A percentile compares a stretch with the other conserved stretches of the same genome.
phyloP scores from a whole-genome alignment of 805 yeast species.

The Candida nonsorbophila region DNA sequence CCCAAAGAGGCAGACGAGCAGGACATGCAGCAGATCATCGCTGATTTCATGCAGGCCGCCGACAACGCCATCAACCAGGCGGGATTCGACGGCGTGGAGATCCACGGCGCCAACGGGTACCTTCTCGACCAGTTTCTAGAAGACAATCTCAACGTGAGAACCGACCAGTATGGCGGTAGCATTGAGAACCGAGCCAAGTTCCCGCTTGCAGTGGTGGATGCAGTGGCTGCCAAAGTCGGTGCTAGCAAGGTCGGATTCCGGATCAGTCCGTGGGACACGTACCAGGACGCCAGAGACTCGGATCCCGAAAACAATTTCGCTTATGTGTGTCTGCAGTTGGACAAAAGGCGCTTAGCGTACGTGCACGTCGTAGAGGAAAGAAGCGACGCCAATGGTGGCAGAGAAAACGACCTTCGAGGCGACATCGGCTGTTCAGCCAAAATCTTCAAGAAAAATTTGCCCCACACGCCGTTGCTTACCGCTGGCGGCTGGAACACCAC shows the following conservation, averaged over 20 bases:
- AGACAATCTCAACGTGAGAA: constrained; percentile 14
- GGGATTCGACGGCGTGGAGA: constrained; percentile 21
- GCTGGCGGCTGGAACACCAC: constrained; percentile 10
- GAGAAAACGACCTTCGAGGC: constrained; percentile 8
- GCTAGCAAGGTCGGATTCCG: constrained; percentile 12
- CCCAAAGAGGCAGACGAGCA: constrained; percentile 5
- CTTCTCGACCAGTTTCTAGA: constrained; percentile 18
- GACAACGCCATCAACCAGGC: constrained; percentile 14
- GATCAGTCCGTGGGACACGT: constrained; percentile 16
- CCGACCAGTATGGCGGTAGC: constrained; percentile 21
- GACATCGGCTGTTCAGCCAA: neutral
- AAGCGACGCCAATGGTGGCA: constrained; percentile 11
- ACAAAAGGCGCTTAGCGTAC: constrained; percentile 9
- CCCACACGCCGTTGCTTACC: constrained; percentile 8
- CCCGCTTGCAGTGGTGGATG: constrained; percentile 16
- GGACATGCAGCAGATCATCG: constrained; percentile 16
- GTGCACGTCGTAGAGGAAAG: constrained; percentile 8
- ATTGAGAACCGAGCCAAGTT: constrained; percentile 19
- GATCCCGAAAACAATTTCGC: constrained; percentile 9
- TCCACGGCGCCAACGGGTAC: constrained; percentile 26
- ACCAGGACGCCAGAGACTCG: constrained; percentile 6
- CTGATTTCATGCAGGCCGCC: constrained; percentile 13
- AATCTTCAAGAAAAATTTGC: constrained; percentile 1
- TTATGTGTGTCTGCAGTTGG: constrained; percentile 9
- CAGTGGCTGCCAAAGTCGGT: constrained; percentile 12